Evolutionary conservation across 1,284 basidiomycete genomes (phyloP).

Genomic region (Serendipita sp.): DNA sequence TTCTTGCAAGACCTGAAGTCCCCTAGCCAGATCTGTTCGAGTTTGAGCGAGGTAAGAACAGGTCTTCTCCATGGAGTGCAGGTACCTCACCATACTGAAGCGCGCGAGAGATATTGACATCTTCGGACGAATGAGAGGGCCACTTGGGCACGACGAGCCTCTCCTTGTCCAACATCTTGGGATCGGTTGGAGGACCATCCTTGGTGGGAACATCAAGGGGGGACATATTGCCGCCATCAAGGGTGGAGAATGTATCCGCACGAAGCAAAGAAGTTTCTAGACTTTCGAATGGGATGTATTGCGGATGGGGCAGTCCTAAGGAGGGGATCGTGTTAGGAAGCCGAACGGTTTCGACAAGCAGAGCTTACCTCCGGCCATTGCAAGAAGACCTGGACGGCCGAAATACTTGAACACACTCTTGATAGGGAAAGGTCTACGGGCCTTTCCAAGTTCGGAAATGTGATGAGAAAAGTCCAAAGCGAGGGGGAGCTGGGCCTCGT

Average conservation of each 20-base stretch:
- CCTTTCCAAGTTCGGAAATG: slow-evolving; percentile 38
- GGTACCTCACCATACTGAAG: slow-evolving; percentile 49
- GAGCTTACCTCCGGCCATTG: slow-evolving; percentile 40
- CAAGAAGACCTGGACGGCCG: slow-evolving; percentile 35
- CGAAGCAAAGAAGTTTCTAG: slow-evolving; percentile 34
- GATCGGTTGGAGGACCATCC: not conserved
- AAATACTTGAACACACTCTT: slow-evolving; percentile 49
- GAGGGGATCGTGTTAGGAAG: not conserved
- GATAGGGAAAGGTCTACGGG: slow-evolving; percentile 41
- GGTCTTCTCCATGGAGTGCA: not conserved
- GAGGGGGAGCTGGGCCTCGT: too few relatives aligned
- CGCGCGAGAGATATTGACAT: slow-evolving; percentile 46
- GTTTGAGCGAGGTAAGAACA: not conserved
- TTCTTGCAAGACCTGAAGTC: slow-evolving; percentile 35
- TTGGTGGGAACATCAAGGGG: slow-evolving; percentile 17
- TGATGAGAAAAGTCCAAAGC: slow-evolving; percentile 47
- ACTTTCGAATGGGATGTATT: slow-evolving; percentile 48
- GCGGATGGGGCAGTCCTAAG: slow-evolving; percentile 43
- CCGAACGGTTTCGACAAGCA: not conserved
- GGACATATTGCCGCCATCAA: slow-evolving; percentile 35
- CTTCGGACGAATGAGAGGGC: slow-evolving; percentile 24
- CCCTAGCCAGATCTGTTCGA: slow-evolving; percentile 29
- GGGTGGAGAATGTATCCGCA: slow-evolving; percentile 25
- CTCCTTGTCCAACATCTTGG: slow-evolving; percentile 32
- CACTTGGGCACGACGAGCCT: slow-evolving; percentile 51